These are phyloP conservation scores for Tympanopsis confertula DNA, from an alignment of 2,329 filamentous ascomycete species.

Conservation along the genomic window DNA sequence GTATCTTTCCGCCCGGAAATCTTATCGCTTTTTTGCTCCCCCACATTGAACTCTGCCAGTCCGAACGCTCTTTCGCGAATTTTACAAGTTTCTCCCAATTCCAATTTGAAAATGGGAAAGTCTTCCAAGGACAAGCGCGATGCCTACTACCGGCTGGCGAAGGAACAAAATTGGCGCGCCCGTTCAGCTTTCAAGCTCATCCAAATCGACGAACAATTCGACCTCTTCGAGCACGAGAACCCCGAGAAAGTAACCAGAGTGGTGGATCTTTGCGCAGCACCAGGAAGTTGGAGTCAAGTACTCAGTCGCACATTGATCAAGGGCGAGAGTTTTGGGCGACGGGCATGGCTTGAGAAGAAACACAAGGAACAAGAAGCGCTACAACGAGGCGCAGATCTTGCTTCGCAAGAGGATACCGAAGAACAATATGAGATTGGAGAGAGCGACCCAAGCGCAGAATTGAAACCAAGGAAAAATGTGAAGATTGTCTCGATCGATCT, in stretches of 20 bases:
- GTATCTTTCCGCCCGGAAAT: too few relatives aligned
- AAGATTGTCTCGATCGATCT: slow-evolving; percentile 65
- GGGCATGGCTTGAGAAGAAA: slow-evolving; percentile 56
- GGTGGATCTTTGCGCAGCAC: slow-evolving; percentile 64
- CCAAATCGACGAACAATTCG: slow-evolving; percentile 63
- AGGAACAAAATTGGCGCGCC: slow-evolving; percentile 69
- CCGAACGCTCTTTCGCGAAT: too few relatives aligned
- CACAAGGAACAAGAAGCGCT: slow-evolving; percentile 26
- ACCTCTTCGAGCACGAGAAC: slow-evolving; percentile 44
- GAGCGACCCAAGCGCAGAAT: slow-evolving; percentile 12
- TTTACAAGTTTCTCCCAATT: too few relatives aligned
- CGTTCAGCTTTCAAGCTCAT: slow-evolving; percentile 66
- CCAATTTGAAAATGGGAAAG: slow-evolving; percentile 58
- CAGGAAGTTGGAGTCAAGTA: slow-evolving; percentile 67
- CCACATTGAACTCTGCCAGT: too few relatives aligned
- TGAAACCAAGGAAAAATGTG: slow-evolving; percentile 37
- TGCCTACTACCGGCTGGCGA: slow-evolving; percentile 65
- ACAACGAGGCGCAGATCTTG: slow-evolving; percentile 11
- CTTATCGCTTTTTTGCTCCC: too few relatives aligned
- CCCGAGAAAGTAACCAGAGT: slow-evolving; percentile 48
- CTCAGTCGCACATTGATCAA: slow-evolving; percentile 61
- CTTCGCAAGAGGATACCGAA: slow-evolving; percentile 2
- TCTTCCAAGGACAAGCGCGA: slow-evolving; percentile 71
- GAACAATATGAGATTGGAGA: slow-evolving; percentile 11
- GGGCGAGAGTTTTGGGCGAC: slow-evolving; percentile 56